A percentile compares a stretch with the other conserved stretches of the same genome.
Conservation (phyloP, 148 eudicot genomes). For the Rhododendron molle region DNA sequence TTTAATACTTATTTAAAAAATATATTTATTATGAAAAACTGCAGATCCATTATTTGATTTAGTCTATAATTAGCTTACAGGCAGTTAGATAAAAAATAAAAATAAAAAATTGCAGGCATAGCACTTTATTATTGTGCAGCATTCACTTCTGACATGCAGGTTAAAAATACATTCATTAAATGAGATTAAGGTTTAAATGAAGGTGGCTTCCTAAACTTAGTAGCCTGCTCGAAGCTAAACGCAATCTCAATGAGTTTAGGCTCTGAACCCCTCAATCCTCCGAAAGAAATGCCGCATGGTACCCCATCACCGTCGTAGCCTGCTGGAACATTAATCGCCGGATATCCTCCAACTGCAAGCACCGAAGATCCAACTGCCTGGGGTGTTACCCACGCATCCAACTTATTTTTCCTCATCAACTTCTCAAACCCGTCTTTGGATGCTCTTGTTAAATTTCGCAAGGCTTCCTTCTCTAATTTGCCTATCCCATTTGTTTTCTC, state of each 20-base stretch:
- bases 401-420: slow-evolving; percentile 8
- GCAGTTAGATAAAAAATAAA: no score
- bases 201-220: slow-evolving; percentile 13
- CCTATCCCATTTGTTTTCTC: slow-evolving; percentile 2
- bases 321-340: slow-evolving; percentile 9
- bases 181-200: not conserved
- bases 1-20: no score
- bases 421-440: slow-evolving; percentile 8
- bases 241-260: slow-evolving; percentile 18
- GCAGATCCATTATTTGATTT: no score
- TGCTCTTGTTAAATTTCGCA: not conserved
- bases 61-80: no score
- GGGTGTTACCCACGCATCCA: slow-evolving; percentile 11
- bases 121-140: no score
- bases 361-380: not conserved
- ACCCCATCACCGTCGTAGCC: not conserved
- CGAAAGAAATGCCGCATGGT: slow-evolving; percentile 5
- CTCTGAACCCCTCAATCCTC: slow-evolving; percentile 12
- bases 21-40: no score
- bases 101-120: no score
- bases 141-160: no score
- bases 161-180: no score
- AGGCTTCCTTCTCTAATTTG: not conserved
- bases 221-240: slow-evolving; percentile 6
- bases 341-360: slow-evolving; percentile 10